phyloP scores from a whole-genome alignment of 1,139 yeast genomes.

The Saccharomyces pastorianus region DNA sequence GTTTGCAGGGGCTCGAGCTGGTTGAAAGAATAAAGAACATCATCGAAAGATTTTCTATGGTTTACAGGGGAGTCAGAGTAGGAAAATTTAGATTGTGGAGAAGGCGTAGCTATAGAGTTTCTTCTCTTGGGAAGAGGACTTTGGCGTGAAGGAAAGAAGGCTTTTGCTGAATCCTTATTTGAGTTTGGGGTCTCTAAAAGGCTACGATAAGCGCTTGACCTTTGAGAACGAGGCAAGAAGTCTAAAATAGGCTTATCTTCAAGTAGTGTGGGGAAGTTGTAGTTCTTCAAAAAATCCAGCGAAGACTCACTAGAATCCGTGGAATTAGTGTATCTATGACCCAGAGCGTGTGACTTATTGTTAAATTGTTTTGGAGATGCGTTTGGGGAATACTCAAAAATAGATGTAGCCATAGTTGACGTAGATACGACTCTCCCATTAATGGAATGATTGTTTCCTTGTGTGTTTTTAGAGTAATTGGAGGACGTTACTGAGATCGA shows the following conservation, averaged over 20 bases:
- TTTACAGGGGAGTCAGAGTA: neutral
- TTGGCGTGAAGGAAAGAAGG: neutral
- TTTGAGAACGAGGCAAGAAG: neutral
- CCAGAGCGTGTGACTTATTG: neutral
- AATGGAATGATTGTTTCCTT: constrained; percentile 5
- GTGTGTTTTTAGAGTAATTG: constrained; percentile 14
- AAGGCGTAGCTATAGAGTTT: neutral
- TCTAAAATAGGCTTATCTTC: constrained; percentile 13
- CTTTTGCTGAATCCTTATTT: neutral
- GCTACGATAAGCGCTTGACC: neutral
- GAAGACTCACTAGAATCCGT: constrained; percentile 18
- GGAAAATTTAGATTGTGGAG: neutral
- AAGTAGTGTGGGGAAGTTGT: constrained; percentile 25
- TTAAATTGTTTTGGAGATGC: constrained; percentile 6
- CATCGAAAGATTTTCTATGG: constrained; percentile 1
- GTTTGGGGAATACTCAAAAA: constrained; percentile 19
- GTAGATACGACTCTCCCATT: constrained; percentile 23
- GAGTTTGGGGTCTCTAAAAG: neutral
- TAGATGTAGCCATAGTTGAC: constrained; percentile 29
- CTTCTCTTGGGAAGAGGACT: neutral
- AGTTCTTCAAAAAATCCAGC: constrained; percentile 23
- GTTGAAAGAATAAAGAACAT: neutral
- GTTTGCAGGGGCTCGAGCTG: neutral
- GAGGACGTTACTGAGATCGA: constrained; percentile 21
- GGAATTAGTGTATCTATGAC: constrained; percentile 6